Evolutionary conservation across 805 yeast genomes (phyloP).

Genomic region (Schizosaccharomyces cryophilus): DNA sequence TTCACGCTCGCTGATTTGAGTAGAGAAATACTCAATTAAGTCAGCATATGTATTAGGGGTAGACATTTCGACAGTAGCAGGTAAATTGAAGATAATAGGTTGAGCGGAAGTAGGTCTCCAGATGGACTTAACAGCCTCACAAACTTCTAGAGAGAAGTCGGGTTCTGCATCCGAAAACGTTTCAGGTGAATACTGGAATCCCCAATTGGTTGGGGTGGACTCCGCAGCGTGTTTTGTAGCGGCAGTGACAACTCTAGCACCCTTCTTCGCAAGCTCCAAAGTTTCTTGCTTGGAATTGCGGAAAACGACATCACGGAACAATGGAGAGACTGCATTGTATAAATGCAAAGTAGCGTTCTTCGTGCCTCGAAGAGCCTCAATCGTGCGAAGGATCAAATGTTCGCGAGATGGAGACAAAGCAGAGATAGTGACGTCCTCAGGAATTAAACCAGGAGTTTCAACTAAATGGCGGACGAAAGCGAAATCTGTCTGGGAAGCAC

Average conservation of each 20-base stretch:
- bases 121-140: constrained; percentile 51
- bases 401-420: constrained; percentile 57
- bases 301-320: constrained; percentile 50
- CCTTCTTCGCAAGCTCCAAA: constrained; percentile 33
- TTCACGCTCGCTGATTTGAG: constrained; percentile 37
- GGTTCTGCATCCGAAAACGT: constrained; percentile 47
- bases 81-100: constrained; percentile 58
- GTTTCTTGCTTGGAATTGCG: constrained; percentile 31
- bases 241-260: constrained; percentile 35
- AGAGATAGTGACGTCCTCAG: constrained; percentile 54
- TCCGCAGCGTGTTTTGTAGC: constrained; percentile 46
- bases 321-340: constrained; percentile 51
- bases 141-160: constrained; percentile 36
- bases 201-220: constrained; percentile 35
- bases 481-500: constrained; percentile 58
- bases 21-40: constrained; percentile 52
- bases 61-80: constrained; percentile 66
- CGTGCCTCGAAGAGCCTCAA: constrained; percentile 51
- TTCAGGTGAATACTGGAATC: constrained; percentile 60
- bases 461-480: constrained; percentile 59
- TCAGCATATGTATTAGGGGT: constrained; percentile 69
- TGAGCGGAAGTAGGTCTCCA: constrained; percentile 44
- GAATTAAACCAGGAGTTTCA: constrained; percentile 26
- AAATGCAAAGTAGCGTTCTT: constrained; percentile 53
- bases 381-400: constrained; percentile 43